Evolutionary conservation across 305 asterid genomes (phyloP).

Genomic region (Fraxinus baroniana): DNA sequence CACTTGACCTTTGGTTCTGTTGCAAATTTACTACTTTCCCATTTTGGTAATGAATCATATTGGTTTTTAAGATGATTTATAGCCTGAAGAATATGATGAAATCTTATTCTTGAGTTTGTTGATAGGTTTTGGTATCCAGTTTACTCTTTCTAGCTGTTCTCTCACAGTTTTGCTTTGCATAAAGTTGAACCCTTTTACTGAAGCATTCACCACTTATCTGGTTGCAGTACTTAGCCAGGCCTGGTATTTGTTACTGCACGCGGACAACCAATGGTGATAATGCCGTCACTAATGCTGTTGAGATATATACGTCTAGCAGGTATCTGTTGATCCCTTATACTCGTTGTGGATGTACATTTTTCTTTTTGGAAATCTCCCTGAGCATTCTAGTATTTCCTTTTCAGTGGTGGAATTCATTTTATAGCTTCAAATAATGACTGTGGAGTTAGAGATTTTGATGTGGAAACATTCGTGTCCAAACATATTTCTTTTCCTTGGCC

Average conservation of each 20-base stretch:
- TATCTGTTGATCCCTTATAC: slow-evolving; percentile 19
- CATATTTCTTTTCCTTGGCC: slow-evolving; percentile 80
- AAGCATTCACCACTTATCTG: slow-evolving; percentile 7
- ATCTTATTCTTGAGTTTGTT: slow-evolving; percentile 9
- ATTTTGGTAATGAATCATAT: too few species aligned
- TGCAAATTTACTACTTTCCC: background rate
- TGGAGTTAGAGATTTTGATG: slow-evolving; percentile 80
- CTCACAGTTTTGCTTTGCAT: background rate
- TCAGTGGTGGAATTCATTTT: slow-evolving; percentile 88
- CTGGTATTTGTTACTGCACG: slow-evolving; percentile 80
- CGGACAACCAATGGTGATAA: slow-evolving; percentile 86
- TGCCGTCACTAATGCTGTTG: slow-evolving; percentile 92
- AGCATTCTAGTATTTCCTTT: slow-evolving; percentile 27
- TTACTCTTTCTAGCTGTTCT: background rate
- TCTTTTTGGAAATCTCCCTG: slow-evolving; percentile 21
- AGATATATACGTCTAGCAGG: slow-evolving; percentile 74
- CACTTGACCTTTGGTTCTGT: background rate
- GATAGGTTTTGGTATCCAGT: background rate
- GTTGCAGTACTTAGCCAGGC: slow-evolving; percentile 73
- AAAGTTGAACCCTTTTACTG: background rate
- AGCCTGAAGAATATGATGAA: background rate
- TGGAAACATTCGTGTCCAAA: slow-evolving; percentile 68
- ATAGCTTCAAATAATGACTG: slow-evolving; percentile 81
- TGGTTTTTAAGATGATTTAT: background rate
- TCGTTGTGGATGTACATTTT: background rate